Evolutionary conservation across 345 rosid species (phyloP).

Genomic region (Gossypium arboreum): DNA sequence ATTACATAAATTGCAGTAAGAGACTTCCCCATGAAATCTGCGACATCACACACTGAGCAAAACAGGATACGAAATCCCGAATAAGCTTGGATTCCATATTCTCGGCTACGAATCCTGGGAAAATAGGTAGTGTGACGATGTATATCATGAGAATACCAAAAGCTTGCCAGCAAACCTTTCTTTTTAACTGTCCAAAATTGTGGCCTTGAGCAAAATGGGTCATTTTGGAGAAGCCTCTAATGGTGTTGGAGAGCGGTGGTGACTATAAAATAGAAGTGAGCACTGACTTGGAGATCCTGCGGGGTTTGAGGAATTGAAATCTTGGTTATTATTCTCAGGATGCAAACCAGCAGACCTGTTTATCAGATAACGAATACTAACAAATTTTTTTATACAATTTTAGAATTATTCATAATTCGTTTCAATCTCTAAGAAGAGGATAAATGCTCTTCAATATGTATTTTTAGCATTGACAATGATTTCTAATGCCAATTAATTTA

Average conservation of each 20-base stretch:
- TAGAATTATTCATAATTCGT: too few relatives aligned
- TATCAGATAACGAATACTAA: too few relatives aligned
- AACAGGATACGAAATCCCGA: conserved; percentile 71
- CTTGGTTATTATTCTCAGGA: conserved; percentile 74
- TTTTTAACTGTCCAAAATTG: conserved; percentile 42
- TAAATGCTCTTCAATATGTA: fast-evolving
- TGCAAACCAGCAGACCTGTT: conserved; percentile 64
- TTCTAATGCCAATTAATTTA: too few relatives aligned
- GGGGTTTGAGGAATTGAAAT: conserved; percentile 73
- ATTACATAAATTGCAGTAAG: conserved; percentile 54
- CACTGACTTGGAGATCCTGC: conserved; percentile 62
- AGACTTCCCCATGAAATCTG: conserved; percentile 79
- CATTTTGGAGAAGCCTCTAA: conserved; percentile 23
- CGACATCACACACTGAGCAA: conserved; percentile 63
- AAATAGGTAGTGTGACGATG: conserved; percentile 67
- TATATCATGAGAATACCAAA: conserved; percentile 57
- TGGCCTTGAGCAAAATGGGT: conserved; percentile 30
- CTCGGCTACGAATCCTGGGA: conserved; percentile 83
- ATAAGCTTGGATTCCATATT: conserved; percentile 50
- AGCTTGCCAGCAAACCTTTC: conserved; percentile 55
- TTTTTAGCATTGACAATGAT: too few relatives aligned
- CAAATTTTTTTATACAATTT: too few relatives aligned
- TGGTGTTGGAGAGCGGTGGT: conserved; percentile 58
- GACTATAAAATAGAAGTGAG: conserved; percentile 74
- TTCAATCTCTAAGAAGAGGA: too few relatives aligned